Conservation (phyloP, 345 rosid genomes). For the Carallia pectinifolia region DNA sequence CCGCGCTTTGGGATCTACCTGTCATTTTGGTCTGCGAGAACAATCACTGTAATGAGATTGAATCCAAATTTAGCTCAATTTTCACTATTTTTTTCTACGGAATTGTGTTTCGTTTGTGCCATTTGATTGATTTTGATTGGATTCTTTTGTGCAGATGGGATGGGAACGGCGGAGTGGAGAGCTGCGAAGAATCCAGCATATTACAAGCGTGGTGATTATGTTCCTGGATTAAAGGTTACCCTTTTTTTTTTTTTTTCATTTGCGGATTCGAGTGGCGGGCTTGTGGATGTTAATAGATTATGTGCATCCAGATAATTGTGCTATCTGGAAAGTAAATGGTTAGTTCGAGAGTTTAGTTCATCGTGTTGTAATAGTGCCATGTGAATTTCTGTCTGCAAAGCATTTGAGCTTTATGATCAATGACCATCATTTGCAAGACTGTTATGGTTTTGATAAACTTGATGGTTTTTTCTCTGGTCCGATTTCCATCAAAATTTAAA, state of each 20-base stretch:
- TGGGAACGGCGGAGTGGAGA: constrained; percentile 99
- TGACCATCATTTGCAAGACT: no score
- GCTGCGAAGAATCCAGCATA: constrained; percentile 88
- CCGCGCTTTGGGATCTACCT: constrained; percentile 99
- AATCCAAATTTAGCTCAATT: neutral
- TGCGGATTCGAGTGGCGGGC: neutral
- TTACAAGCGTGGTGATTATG: constrained; percentile 98
- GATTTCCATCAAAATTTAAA: no score
- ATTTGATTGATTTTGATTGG: constrained; percentile 9
- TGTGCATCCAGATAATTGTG: no score
- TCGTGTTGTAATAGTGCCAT: neutral
- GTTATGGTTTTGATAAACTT: no score
- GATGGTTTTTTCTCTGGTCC: no score
- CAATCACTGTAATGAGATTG: constrained; percentile 67
- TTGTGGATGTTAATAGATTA: neutral
- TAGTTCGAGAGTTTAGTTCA: neutral
- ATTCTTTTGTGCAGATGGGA: constrained; percentile 60
- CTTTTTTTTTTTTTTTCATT: neutral
- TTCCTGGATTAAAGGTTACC: constrained; percentile 88
- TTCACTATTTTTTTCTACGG: neutral
- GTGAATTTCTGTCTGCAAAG: no score
- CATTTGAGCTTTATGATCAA: no score
- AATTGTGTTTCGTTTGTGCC: neutral
- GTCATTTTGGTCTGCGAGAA: constrained; percentile 92
- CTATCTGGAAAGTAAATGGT: no score